Evolutionary conservation across 768 basidiomycete species (phyloP).

Genomic region (Mycena alexandri): DNA sequence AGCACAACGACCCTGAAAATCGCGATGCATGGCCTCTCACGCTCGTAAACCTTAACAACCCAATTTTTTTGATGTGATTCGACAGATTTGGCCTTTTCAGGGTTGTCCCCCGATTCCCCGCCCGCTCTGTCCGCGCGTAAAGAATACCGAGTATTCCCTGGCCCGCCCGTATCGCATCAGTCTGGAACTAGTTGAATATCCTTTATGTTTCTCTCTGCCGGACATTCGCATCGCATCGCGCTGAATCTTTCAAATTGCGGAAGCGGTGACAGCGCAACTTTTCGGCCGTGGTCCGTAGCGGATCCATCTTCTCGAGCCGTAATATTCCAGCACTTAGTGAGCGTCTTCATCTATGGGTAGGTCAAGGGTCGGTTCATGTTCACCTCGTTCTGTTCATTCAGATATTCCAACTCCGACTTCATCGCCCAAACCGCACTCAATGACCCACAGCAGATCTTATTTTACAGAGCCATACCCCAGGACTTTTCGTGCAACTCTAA

Average conservation of each 20-base stretch:
- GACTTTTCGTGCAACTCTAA: constrained; percentile 3
- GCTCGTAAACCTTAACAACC: constrained; percentile 34
- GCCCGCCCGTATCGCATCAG: constrained; percentile 19
- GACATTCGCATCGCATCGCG: not conserved
- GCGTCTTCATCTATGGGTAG: no score
- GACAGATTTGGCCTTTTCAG: not conserved
- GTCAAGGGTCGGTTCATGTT: constrained; percentile 20
- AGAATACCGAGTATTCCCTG: no score
- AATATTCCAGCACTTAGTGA: constrained; percentile 11
- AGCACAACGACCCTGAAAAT: constrained; percentile 37
- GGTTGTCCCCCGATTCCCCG: not conserved
- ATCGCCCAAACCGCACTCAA: not conserved
- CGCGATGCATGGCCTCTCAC: constrained; percentile 35
- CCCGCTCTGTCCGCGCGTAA: constrained; percentile 10
- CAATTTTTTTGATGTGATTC: constrained; percentile 25
- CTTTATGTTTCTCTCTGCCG: no score
- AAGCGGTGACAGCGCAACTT: constrained; percentile 11
- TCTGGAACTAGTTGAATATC: no score
- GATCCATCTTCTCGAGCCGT: constrained; percentile 1
- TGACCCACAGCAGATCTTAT: constrained; percentile 18
- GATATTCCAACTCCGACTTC: constrained; percentile 2
- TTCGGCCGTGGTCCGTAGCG: constrained; percentile 9
- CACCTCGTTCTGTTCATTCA: constrained; percentile 21
- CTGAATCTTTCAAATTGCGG: constrained; percentile 26
- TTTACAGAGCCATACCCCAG: not conserved